Base-by-base conservation (phyloP, 305 asterid genomes). In the Plantago rigida region DNA sequence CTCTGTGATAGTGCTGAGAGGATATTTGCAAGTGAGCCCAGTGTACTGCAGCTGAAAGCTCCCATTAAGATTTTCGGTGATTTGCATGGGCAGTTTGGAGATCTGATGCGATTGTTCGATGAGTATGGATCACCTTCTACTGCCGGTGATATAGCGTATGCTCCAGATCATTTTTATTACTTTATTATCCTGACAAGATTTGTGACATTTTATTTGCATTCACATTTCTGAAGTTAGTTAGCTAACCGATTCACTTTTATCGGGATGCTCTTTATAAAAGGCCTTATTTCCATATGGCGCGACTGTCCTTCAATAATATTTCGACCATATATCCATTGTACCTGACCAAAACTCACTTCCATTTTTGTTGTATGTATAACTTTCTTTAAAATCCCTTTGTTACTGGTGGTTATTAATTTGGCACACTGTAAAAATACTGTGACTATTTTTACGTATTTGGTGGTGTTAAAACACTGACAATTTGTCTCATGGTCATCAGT, bases 51-150 rank as follows among this genome's bases (percentile, higher is more conserved):
- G 78, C 85, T 94, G 73, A 89, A 73, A 85, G 99, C 99, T 72
- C 97, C 99, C 62, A 85, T 94, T 61, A 94, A 94, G 79, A 87
- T 94, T 69, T 94, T 94, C 72, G 99, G 99, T 69, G 99, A 94
- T 79, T 83, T 94, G 80, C 99, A 94, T 49, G 99, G 99, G 52
- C 99, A 94, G 67, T 94, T 94, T 78, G 99, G 99, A 59, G 99
- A 94, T 79, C 91, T 94, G 47, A 94, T 94, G 99, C 84, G 99
- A 58, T 96, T 94, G 63, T 94, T 94, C 62, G 97, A 90, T 64
- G 99, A 94, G 85, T 94, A 94, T 75, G 99, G 99, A 65, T 84
- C 97, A 60, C 97, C 99, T 63, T 93, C 99, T 51, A 94, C 99
- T 9, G 99, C 99, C 41, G 99, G 99, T 60, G 99, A 94, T 77